Evolutionary conservation across 371 early-diverging fungal species (phyloP).

Genomic region (Circinella umbellata): DNA sequence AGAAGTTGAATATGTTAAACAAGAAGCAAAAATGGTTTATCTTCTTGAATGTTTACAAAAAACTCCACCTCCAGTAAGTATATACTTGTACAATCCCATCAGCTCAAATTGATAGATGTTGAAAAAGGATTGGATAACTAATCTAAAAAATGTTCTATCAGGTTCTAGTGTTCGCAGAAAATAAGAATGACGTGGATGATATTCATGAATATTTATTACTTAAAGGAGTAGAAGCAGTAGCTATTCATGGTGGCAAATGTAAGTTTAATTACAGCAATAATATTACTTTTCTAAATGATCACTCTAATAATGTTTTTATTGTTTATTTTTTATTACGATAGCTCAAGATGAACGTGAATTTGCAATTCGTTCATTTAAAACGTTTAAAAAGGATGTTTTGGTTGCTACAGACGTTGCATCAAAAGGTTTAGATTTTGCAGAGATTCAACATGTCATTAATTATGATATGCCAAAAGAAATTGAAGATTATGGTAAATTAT

Average conservation of each 20-base stretch:
- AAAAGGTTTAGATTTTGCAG: slow-evolving; percentile 93
- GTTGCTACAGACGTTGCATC: slow-evolving; percentile 93
- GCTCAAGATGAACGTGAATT: slow-evolving; percentile 84
- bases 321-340: slow-evolving; percentile 21
- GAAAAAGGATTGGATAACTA: no score
- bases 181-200: slow-evolving; percentile 99
- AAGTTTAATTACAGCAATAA: slow-evolving; percentile 28
- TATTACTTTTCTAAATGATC: no score
- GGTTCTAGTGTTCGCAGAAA: slow-evolving; percentile 98
- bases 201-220: slow-evolving; percentile 93
- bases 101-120: no score
- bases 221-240: slow-evolving; percentile 93
- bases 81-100: neutral
- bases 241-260: slow-evolving; percentile 96
- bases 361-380: slow-evolving; percentile 82
- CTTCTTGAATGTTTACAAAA: slow-evolving; percentile 92
- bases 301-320: neutral
- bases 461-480: slow-evolving; percentile 97
- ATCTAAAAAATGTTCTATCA: slow-evolving; percentile 26
- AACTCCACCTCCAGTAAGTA: slow-evolving; percentile 89
- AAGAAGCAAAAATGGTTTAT: slow-evolving; percentile 92
- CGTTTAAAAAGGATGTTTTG: slow-evolving; percentile 82
- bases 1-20: slow-evolving; percentile 96
- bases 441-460: slow-evolving; percentile 93
- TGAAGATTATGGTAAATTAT: slow-evolving; percentile 85